Conservation (phyloP, 2,329 filamentous ascomycete genomes). For the Colletotrichum sp. region DNA sequence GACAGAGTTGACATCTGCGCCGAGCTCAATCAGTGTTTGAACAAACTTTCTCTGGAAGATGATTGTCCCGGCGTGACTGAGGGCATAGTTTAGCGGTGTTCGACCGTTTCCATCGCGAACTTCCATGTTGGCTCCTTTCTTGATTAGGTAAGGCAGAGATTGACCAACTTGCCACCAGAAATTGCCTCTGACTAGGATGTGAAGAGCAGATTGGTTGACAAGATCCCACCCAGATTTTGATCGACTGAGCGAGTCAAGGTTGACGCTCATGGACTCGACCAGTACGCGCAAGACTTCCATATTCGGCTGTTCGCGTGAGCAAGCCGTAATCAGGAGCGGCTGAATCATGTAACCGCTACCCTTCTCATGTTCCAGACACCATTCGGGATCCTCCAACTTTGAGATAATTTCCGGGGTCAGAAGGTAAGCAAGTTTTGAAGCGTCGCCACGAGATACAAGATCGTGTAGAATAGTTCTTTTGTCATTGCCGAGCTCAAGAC, state of each 20-base stretch:
- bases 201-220: background rate
- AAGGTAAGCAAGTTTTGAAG: background rate
- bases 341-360: background rate
- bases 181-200: background rate
- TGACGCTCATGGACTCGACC: constrained; percentile 33
- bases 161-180: background rate
- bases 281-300: constrained; percentile 38
- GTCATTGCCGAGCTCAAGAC: background rate
- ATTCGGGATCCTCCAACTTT: background rate
- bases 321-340: constrained; percentile 31
- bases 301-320: constrained; percentile 35
- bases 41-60: background rate
- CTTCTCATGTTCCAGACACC: background rate
- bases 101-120: background rate
- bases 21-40: background rate
- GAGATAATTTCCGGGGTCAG: background rate
- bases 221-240: background rate
- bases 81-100: background rate
- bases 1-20: background rate
- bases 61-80: background rate
- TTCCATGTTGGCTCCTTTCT: background rate
- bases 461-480: background rate
- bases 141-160: background rate
- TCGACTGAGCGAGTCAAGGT: constrained; percentile 28
- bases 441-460: background rate